Conservation (phyloP, 2,329 filamentous ascomycete genomes). For the Hypoxylon sp. region DNA sequence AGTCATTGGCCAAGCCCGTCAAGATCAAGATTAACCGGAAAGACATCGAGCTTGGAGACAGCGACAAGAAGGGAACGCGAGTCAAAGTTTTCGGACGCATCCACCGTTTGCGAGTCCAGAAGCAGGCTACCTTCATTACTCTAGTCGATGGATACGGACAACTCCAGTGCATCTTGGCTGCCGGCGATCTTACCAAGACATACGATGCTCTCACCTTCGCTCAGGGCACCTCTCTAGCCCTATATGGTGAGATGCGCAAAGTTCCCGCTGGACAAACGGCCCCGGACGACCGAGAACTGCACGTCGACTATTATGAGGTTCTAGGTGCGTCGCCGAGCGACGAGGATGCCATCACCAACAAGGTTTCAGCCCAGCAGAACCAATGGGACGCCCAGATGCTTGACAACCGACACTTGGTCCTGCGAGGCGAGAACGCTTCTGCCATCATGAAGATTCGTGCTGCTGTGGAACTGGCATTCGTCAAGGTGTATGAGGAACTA, state of each 20-base stretch:
- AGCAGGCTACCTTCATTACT: constrained; percentile 88
- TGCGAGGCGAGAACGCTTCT: constrained; percentile 86
- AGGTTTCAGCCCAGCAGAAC: constrained; percentile 61
- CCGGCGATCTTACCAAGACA: constrained; percentile 86
- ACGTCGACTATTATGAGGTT: constrained; percentile 89
- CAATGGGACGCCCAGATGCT: constrained; percentile 73
- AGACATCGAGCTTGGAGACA: constrained; percentile 69
- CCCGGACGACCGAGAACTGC: constrained; percentile 86
- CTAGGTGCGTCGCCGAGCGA: constrained; percentile 84
- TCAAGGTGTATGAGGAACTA: constrained; percentile 80
- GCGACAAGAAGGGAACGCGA: constrained; percentile 73
- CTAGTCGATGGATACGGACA: constrained; percentile 85
- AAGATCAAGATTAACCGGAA: constrained; percentile 82
- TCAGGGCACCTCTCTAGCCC: constrained; percentile 85
- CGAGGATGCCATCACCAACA: constrained; percentile 92
- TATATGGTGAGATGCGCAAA: constrained; percentile 85
- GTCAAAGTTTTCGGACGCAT: constrained; percentile 86
- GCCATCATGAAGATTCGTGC: constrained; percentile 89
- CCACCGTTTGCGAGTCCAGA: constrained; percentile 83
- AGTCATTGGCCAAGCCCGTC: constrained; percentile 78
- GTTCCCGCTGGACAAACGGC: constrained; percentile 83
- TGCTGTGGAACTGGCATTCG: constrained; percentile 83
- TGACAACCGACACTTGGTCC: constrained; percentile 84
- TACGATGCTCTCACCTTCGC: constrained; percentile 90
- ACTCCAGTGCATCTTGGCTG: constrained; percentile 83